Base-by-base conservation (phyloP, 2,329 filamentous ascomycete genomes). In the Fusarium lateritium region DNA sequence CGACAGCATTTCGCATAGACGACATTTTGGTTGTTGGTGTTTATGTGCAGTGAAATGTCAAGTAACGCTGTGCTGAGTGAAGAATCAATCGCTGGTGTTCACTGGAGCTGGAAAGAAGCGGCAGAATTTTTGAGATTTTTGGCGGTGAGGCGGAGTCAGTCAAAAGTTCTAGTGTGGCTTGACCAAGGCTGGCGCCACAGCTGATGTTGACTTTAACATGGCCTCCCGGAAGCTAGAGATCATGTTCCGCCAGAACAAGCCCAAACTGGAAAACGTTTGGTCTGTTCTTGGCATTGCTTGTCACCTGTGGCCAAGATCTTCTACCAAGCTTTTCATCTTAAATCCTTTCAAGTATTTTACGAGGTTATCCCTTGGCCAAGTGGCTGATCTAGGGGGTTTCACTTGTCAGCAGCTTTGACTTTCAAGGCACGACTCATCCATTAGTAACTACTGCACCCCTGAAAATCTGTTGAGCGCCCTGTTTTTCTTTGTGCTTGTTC, bases 1-100 rank as follows among this genome's bases (percentile, higher is more conserved):
- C 89, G 65, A 94, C 88, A 78, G 87, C 85, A 76, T 89, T 89
- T 67, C 87, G 83, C 79, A 89, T 84, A 4, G 88, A 88, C 34
- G 86, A 88, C 86, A 88, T 86, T 33, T 40, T 64, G 72, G 50
- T 46, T 8, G 42, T 39, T 56, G 36, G 43, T 34, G 22, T 44
- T 9, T 54, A 21, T 33, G 26, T 38, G 19, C 10, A 33, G 19
- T 26, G n/a, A 13, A 21, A 53, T 43, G 62, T 46, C 19, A 39
- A 39, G 24, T 5, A 56, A 40, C n/a, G 28, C 52, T 49, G 50
- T 36, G 42, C 19, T 22, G 39, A 39, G 34, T 55, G 42, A 56
- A 69, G 66, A 70, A 56, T 56, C 22, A 40, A 65, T 59, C n/a
- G 17, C 22, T 21, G 22, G 19, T 45, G 36, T 26, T 49, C 49